Conservation (phyloP, 2,329 filamentous ascomycete genomes). For the Botrytis hyacinthi region DNA sequence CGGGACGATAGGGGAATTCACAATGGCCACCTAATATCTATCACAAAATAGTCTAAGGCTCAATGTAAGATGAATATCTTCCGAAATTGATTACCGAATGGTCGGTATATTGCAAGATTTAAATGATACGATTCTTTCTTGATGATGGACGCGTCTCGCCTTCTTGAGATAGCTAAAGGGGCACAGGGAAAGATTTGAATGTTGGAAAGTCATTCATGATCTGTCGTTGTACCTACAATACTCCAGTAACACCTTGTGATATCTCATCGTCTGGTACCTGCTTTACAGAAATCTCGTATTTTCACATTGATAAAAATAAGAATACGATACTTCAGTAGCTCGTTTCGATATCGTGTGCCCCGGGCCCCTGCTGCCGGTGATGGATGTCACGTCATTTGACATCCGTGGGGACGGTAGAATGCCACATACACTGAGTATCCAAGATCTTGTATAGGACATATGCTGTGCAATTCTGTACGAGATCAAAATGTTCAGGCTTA, state of each 20-base stretch:
- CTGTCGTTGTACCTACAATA: neutral
- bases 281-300: neutral
- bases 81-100: neutral
- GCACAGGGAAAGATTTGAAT: neutral
- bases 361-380: neutral
- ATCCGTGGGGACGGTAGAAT: neutral
- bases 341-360: neutral
- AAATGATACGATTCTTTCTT: neutral
- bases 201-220: neutral
- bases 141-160: neutral
- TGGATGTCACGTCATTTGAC: constrained; percentile 8
- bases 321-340: neutral
- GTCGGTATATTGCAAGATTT: neutral
- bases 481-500: neutral
- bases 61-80: neutral
- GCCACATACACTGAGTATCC: neutral
- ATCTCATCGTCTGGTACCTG: neutral
- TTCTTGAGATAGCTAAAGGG: neutral
- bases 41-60: neutral
- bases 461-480: neutral
- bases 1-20: neutral
- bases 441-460: neutral
- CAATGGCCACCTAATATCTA: neutral
- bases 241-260: neutral
- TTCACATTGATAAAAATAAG: neutral